Evolutionary conservation across 768 basidiomycete genomes (phyloP), one percentile per base, ranked within the genome.

Genomic region (Rubroboletus satanas): DNA sequence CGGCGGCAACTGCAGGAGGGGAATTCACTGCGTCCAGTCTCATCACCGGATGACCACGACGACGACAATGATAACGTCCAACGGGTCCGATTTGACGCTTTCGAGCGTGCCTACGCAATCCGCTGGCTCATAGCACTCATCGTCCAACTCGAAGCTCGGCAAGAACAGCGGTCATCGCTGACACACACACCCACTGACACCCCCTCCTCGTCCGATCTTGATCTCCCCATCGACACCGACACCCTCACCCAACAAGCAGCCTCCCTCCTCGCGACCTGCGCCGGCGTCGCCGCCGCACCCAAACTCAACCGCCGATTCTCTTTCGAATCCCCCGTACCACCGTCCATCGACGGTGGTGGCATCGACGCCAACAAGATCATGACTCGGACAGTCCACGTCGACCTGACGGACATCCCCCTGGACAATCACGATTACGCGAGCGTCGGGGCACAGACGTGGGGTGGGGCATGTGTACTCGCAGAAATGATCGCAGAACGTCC

Each of bases 371-470:
- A 48, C 33, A 7, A 26, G 43, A 60, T 76, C 35, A 28, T 26
- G 26, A 26, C 15, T 23, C 33, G 23, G 35, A 36, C 35, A 4
- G 10, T 78, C 37, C 61, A 71, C 11, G 71, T 88, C 11, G 65
- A 74, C 49, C 62, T 94, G 46, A 83, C 75, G 31, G 92, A 93
- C 66, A 78, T 84, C 2, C 82, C 88, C 2, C 71, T 92, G 41
- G 79, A 84, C 47, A 84, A 88, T 52, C 72, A 77, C n/a, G 86
- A 90, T 60, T 85, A 83, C 58, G 72, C 75, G 12, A 87, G 84
- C 51, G 83, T 92, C 17, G 92, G 92, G 1, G 84, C 90, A 28
- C 92, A 93, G 71, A 94, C 91, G 0, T 95, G 92, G 93, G 91
- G 90, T 4, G 83, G 87, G 10, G 87, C 90, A 4, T 91, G 87